Evolutionary conservation across 345 rosid species (phyloP).

Genomic region (Geranium rotundifolium): DNA sequence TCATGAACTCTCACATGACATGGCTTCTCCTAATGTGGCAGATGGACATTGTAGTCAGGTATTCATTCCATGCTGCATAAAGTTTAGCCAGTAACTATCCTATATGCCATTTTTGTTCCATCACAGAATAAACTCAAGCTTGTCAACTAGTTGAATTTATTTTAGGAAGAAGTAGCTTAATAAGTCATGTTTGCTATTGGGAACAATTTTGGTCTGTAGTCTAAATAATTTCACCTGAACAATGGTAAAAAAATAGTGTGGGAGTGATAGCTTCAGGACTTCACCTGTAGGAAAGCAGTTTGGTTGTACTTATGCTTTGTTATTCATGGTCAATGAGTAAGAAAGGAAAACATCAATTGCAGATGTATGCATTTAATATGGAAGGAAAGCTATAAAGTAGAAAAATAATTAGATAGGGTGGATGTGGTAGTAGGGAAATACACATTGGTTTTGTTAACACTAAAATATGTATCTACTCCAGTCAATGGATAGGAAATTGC

Average conservation of each 20-base stretch:
- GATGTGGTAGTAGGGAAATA: neutral
- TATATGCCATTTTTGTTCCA: neutral
- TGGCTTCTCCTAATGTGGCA: slow-evolving; percentile 41
- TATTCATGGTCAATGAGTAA: neutral
- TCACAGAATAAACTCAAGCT: neutral
- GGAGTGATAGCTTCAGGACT: neutral
- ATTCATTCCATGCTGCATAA: slow-evolving; percentile 10
- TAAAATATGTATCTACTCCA: too few relatives aligned
- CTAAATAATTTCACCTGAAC: neutral
- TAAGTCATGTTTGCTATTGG: neutral
- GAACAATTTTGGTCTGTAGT: neutral
- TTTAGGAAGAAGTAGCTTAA: neutral
- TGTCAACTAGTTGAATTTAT: neutral
- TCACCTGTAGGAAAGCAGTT: neutral
- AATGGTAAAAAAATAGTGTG: neutral
- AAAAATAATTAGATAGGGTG: neutral
- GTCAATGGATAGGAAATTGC: too few relatives aligned
- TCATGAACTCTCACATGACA: slow-evolving; percentile 58
- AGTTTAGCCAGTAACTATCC: neutral
- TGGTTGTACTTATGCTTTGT: neutral
- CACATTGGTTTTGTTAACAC: neutral
- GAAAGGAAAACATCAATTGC: neutral
- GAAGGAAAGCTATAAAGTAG: too few relatives aligned
- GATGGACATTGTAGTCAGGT: slow-evolving; percentile 77
- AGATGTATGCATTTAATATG: too few relatives aligned